Conservation (phyloP, 345 rosid genomes). For the Eucalyptus urophylla region DNA sequence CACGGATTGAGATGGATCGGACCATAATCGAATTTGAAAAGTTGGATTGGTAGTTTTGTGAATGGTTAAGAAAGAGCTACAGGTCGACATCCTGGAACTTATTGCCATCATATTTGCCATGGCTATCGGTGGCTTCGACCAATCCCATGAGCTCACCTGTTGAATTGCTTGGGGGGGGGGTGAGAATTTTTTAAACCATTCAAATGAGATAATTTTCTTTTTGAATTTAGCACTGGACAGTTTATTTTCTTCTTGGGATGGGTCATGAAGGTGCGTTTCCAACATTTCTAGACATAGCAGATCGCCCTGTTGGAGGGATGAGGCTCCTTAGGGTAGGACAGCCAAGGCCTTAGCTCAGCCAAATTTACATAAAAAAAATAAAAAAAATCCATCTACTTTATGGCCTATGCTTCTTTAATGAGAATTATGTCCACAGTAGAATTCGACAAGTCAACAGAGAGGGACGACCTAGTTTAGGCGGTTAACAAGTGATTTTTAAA, state of each 20-base stretch:
- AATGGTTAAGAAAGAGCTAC: neutral
- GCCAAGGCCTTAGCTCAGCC: neutral
- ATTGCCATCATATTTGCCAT: neutral
- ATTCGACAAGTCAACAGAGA: neutral
- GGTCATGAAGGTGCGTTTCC: neutral
- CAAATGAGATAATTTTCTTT: neutral
- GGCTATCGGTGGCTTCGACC: neutral
- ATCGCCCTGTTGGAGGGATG: neutral
- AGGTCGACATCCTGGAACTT: neutral
- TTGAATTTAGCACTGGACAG: neutral
- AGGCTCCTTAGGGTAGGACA: neutral
- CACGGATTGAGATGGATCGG: neutral
- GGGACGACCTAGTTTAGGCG: neutral
- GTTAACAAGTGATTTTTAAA: neutral
- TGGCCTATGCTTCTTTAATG: neutral
- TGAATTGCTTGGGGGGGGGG: neutral
- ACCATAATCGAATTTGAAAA: neutral
- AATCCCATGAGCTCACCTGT: neutral
- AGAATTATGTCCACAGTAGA: neutral
- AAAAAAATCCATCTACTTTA: neutral
- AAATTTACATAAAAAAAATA: neutral
- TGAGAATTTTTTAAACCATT: accelerated
- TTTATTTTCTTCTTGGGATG: neutral
- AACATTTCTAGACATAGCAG: neutral
- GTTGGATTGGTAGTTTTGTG: neutral